Evolutionary conservation across 1,284 basidiomycete genomes (phyloP).

Genomic region (Marasmius tenuissimus): DNA sequence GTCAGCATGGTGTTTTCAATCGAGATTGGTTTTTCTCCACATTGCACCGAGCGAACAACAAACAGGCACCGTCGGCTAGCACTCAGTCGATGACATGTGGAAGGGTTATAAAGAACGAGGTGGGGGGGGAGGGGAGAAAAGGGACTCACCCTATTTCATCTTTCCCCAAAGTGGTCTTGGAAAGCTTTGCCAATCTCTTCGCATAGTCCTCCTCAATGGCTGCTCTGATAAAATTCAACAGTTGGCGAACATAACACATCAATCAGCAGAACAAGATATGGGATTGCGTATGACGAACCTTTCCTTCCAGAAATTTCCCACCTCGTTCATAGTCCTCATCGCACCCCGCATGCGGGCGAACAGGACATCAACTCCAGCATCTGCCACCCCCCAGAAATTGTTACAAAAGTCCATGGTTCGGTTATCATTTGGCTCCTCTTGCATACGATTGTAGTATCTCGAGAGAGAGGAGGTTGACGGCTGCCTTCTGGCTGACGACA

Average conservation of each 20-base stretch:
- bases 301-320: constrained; percentile 88
- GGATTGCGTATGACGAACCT: constrained; percentile 48
- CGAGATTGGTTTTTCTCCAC: neutral
- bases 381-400: constrained; percentile 89
- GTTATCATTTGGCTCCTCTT: neutral
- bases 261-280: neutral
- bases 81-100: neutral
- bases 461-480: neutral
- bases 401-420: constrained; percentile 89
- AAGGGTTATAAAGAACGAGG: neutral
- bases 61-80: neutral
- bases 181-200: constrained; percentile 81
- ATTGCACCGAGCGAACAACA: neutral
- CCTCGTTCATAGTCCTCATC: constrained; percentile 85
- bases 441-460: neutral
- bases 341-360: constrained; percentile 87
- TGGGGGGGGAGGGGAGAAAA: constrained; percentile 15
- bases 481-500: neutral
- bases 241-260: neutral
- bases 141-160: constrained; percentile 90
- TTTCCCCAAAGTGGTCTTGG: constrained; percentile 76
- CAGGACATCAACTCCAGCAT: constrained; percentile 89
- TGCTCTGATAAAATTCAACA: constrained; percentile 47
- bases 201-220: constrained; percentile 95
- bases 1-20: neutral